Conservation (phyloP, 2,329 filamentous ascomycete species). For the Fusarium subtropicale region DNA sequence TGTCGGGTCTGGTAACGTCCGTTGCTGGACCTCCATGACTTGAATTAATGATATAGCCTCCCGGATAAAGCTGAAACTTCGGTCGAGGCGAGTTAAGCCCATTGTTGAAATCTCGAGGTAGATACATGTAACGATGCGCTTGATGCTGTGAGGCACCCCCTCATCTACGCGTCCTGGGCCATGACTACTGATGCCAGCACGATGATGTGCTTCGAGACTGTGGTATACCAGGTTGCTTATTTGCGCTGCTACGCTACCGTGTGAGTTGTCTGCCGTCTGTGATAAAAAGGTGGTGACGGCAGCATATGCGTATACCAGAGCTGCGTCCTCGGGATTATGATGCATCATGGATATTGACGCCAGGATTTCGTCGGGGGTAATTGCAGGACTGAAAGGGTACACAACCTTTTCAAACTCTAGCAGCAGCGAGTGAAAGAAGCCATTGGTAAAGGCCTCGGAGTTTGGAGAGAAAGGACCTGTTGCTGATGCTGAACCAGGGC, state of each 20-base stretch:
- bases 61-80: constrained; percentile 62
- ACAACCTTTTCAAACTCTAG: constrained; percentile 41
- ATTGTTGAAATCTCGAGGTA: constrained; percentile 66
- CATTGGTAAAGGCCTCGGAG: constrained; percentile 31
- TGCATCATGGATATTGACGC: constrained; percentile 38
- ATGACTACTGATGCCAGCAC: constrained; percentile 46
- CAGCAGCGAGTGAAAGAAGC: constrained; percentile 34
- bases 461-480: constrained; percentile 29
- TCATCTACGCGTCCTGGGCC: constrained; percentile 54
- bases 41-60: constrained; percentile 58
- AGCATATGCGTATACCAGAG: constrained; percentile 39
- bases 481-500: constrained; percentile 30
- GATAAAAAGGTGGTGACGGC: constrained; percentile 41
- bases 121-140: constrained; percentile 62
- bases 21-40: constrained; percentile 35
- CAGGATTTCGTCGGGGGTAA: constrained; percentile 36
- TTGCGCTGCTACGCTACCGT: constrained; percentile 36
- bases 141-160: constrained; percentile 55
- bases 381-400: constrained; percentile 39
- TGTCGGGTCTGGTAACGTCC: constrained; percentile 28
- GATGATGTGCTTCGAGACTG: constrained; percentile 47
- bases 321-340: constrained; percentile 36
- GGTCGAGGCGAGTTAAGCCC: constrained; percentile 59
- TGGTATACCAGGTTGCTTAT: constrained; percentile 43
- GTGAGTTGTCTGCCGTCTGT: constrained; percentile 37